These are phyloP conservation scores for Kwoniella dendrophila DNA, from an alignment of 768 basidiomycete genomes.

Conservation along the genomic window DNA sequence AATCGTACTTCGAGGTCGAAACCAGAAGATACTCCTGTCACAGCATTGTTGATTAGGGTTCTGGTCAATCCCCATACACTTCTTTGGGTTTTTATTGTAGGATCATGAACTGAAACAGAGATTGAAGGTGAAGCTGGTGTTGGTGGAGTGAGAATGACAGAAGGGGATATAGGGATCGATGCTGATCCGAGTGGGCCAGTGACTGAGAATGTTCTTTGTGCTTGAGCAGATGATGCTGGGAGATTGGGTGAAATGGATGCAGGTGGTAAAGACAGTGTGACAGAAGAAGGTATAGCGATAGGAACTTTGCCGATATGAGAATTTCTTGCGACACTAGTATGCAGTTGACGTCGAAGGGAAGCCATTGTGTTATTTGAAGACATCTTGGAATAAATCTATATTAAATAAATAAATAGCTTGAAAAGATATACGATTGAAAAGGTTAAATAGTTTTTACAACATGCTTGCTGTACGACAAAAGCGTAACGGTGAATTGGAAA, in stretches of 20 bases:
- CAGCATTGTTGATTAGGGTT: constrained; percentile 83
- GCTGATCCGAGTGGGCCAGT: constrained; percentile 65
- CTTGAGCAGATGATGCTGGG: constrained; percentile 45
- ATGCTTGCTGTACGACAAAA: no score
- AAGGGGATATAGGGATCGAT: constrained; percentile 60
- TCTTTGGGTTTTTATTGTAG: constrained; percentile 73
- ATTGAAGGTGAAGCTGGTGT: constrained; percentile 20
- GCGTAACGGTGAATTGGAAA: no score
- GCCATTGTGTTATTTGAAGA: not conserved
- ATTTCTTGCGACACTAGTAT: constrained; percentile 22
- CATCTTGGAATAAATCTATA: constrained; percentile 5
- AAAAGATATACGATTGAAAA: no score
- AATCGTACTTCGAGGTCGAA: constrained; percentile 81
- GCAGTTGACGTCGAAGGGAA: constrained; percentile 26
- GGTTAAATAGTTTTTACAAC: no score
- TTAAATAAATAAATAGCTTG: no score
- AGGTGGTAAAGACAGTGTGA: constrained; percentile 56
- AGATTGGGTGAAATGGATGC: constrained; percentile 32
- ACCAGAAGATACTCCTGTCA: constrained; percentile 84
- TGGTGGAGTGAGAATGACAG: constrained; percentile 56
- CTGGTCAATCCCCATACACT: constrained; percentile 95
- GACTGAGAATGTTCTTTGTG: constrained; percentile 60
- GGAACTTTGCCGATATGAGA: constrained; percentile 62
- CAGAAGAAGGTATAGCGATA: constrained; percentile 63
- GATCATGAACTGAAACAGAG: constrained; percentile 58